Conservation (phyloP, 1,284 basidiomycete species). For the Puccinia horiana region DNA sequence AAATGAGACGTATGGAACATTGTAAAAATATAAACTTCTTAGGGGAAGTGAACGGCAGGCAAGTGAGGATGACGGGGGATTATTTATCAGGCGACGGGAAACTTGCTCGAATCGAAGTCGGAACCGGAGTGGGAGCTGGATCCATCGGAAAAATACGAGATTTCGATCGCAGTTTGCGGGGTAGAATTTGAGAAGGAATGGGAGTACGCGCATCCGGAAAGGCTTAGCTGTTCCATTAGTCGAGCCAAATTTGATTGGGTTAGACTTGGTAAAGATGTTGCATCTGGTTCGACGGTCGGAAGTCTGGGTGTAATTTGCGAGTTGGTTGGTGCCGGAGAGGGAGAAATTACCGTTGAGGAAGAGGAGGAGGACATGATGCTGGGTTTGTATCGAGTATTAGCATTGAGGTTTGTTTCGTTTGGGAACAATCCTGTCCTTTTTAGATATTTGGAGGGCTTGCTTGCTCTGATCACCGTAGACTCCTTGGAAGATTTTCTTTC, state of each 20-base stretch:
- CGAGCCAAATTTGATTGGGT: neutral
- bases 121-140: conserved; percentile 1
- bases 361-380: neutral
- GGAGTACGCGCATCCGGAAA: neutral
- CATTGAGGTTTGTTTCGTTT: neutral
- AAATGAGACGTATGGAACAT: too few relatives aligned
- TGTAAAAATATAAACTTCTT: neutral
- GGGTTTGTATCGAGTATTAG: neutral
- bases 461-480: neutral
- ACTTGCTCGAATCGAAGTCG: neutral
- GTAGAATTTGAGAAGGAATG: neutral
- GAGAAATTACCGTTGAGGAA: neutral
- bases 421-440: neutral
- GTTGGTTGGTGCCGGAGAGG: neutral
- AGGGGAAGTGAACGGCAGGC: neutral
- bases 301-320: neutral
- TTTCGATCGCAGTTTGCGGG: neutral
- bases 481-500: neutral
- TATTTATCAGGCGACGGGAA: neutral
- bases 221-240: neutral
- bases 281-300: neutral
- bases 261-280: neutral
- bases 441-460: neutral
- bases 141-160: neutral
- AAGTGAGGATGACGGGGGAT: neutral